phyloP scores from a whole-genome alignment of 176 grass and related monocot species.

The Aegilops bicornis region DNA sequence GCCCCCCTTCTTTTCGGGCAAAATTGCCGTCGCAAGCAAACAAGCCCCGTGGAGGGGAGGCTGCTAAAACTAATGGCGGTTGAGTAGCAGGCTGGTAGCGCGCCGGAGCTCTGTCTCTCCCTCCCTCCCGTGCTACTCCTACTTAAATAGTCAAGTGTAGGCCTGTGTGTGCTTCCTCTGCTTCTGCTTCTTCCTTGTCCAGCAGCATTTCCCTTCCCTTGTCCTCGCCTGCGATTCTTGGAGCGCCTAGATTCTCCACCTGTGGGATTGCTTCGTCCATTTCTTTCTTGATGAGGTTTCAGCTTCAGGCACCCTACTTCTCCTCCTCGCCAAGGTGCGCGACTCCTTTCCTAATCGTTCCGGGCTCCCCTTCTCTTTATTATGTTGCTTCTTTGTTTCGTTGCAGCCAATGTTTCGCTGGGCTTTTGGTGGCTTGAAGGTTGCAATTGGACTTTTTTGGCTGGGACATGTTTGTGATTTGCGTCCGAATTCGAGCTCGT shows the following conservation, averaged over 20 bases:
- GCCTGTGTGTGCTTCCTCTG: constrained; percentile 23
- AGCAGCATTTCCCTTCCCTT: neutral
- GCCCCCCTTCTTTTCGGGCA: constrained; percentile 18
- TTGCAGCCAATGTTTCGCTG: neutral
- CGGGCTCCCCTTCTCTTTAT: neutral
- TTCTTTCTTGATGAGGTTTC: constrained; percentile 11
- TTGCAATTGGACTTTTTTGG: neutral
- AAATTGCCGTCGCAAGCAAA: constrained; percentile 49
- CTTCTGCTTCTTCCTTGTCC: neutral
- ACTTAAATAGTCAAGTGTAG: constrained; percentile 43
- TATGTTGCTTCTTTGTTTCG: neutral
- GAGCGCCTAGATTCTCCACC: neutral
- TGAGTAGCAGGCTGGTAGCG: constrained; percentile 9
- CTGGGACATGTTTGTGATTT: neutral
- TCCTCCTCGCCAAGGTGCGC: constrained; percentile 20
- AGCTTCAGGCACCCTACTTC: neutral
- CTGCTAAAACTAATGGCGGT: constrained; percentile 29
- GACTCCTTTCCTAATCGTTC: neutral
- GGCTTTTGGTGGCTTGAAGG: neutral
- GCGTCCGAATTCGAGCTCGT: neutral
- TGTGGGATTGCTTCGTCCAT: neutral
- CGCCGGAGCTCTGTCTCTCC: neutral
- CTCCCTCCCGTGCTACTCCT: neutral
- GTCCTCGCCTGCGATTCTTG: constrained; percentile 24
- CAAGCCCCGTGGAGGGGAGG: constrained; percentile 17